These are phyloP conservation scores for Monilinia vaccinii-corymbosi DNA, from an alignment of 2,329 filamentous ascomycete genomes.

Conservation along the genomic window DNA sequence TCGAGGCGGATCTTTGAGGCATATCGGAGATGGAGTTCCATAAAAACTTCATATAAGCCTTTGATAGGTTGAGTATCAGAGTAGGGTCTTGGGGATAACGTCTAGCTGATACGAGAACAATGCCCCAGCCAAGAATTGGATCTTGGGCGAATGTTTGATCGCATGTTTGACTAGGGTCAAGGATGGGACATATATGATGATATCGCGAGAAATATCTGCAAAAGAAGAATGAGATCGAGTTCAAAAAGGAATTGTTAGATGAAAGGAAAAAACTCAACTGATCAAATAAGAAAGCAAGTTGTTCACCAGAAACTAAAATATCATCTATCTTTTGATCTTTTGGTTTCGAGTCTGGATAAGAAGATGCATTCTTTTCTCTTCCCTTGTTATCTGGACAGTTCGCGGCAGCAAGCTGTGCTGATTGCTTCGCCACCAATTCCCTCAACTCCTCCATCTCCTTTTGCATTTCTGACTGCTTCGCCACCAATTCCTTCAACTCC, in stretches of 20 bases:
- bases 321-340: conserved; percentile 10
- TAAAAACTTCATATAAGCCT: conserved; percentile 15
- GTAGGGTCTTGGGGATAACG: conserved; percentile 45
- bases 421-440: conserved; percentile 26
- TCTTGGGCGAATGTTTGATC: conserved; percentile 49
- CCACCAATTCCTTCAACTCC: conserved; percentile 35
- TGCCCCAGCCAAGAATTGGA: conserved; percentile 60
- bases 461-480: conserved; percentile 38
- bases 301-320: conserved; percentile 11
- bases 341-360: conserved; percentile 31
- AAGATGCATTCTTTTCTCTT: conserved; percentile 38
- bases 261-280: conserved; percentile 12
- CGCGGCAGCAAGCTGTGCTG: conserved; percentile 22
- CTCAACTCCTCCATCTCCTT: conserved; percentile 43
- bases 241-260: conserved; percentile 27
- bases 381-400: conserved; percentile 39
- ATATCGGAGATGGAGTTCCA: conserved; percentile 18
- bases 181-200: conserved; percentile 55
- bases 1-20: conserved; percentile 17
- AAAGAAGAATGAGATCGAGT: background rate
- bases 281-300: conserved; percentile 10
- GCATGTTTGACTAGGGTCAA: conserved; percentile 44
- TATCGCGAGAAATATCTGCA: conserved; percentile 53
- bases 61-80: conserved; percentile 33
- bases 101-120: conserved; percentile 52